Evolutionary conservation across 345 rosid genomes (phyloP), one percentile per base, ranked within the genome.

Genomic region (Xanthoceras sorbifolium): DNA sequence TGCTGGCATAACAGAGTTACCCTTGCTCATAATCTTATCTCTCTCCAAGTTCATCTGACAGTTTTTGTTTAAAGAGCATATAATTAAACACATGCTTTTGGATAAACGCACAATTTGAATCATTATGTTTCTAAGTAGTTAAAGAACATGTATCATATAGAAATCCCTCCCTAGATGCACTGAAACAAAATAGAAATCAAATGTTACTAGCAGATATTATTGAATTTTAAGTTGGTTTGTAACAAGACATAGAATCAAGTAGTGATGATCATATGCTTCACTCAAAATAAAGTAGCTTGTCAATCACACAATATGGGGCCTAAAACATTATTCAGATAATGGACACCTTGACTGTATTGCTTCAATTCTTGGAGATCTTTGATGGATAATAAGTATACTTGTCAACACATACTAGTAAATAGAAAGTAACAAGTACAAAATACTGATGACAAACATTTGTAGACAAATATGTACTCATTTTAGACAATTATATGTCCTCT

Each of bases 41-140:
- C 86, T 90, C 90, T 93, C 97, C 66, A 44, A 75, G 55, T 78
- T 81, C 69, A 93, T 92, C 99, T 93, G 88, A 78, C 61, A 84
- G 67, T 66, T 12, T 63, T 72, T 11, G 6, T 63, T 71, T 50
- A 62, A 9, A 52, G 36, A 67, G 31, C 22, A 57, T 8, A 18
- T 7, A 23, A 70, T 52, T 34, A n/a, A 80, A 38, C 59, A 52
- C 18, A 42, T 42, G 42, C 36, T 36, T 66, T 3, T 23, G 23
- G 4, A 54, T 60, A 8, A 63, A 36, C 11, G 42, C 52, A 63
- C 59, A 23, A 34, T 52, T 1, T 34, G 62, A 42, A 69, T 71
- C 54, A 0, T 26, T 1, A 26, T 69, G 57, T 1, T 26, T 38
- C 55, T 48, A 67, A 68, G 34, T 15, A 9, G 55, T 69, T 12